A percentile compares a stretch with the other conserved stretches of the same genome.
These are phyloP conservation scores for Jacaranda mimosifolia DNA, from an alignment of 257 asterid genomes.

Conservation along the genomic window DNA sequence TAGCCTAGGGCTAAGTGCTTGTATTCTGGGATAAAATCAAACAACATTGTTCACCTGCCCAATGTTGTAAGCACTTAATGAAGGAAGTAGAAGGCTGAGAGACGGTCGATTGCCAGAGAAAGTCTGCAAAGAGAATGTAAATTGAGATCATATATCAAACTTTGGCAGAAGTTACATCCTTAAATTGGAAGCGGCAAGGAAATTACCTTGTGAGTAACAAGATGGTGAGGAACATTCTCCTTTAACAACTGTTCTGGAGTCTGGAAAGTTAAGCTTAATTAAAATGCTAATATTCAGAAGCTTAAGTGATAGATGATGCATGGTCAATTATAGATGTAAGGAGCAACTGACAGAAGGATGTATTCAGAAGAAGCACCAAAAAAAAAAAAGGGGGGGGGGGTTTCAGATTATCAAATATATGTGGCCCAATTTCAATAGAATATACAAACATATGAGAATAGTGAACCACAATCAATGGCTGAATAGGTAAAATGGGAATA, in stretches of 20 bases:
- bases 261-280: conserved; percentile 61
- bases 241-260: conserved; percentile 81
- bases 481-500: conserved; percentile 20
- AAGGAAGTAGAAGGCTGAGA: conserved; percentile 91
- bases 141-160: conserved; percentile 35
- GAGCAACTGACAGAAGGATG: not conserved
- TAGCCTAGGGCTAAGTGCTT: conserved; percentile 14
- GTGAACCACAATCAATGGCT: conserved; percentile 3
- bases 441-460: not conserved
- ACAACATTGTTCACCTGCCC: conserved; percentile 78
- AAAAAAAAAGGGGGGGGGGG: not conserved
- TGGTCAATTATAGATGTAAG: not conserved
- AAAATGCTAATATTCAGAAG: conserved; percentile 32
- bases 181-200: conserved; percentile 26
- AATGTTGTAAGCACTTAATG: conserved; percentile 84
- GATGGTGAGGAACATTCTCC: conserved; percentile 84
- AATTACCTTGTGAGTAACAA: conserved; percentile 89
- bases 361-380: conserved; percentile 2
- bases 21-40: conserved; percentile 17
- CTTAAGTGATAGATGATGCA: conserved; percentile 20
- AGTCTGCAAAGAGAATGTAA: conserved; percentile 59
- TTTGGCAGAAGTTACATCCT: conserved; percentile 27
- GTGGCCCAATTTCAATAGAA: conserved; percentile 11
- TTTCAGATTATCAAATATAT: not conserved
- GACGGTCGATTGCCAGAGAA: conserved; percentile 98